Base-by-base conservation (phyloP, 805 yeast genomes). In the Lipomyces japonicus region DNA sequence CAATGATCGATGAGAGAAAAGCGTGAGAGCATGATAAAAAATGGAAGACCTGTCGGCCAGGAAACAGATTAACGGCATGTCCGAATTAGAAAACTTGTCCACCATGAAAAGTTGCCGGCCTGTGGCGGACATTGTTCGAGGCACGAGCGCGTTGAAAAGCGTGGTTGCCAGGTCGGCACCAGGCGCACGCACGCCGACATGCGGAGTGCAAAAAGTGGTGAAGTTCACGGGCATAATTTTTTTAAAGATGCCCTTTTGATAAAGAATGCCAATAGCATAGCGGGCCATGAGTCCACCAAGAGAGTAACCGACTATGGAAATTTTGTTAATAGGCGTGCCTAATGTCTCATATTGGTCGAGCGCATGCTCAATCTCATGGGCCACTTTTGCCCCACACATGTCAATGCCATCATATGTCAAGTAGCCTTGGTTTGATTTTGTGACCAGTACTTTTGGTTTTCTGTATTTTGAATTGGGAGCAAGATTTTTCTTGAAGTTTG, bases 381-480 rank as follows among this genome's bases (percentile, higher is more conserved):
- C 80, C 5, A 86, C 83, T 21, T 95, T 71, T 43, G 80, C 72
- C 1, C 95, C 95, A 62, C 93, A 86, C 24, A 86, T 80, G 58
- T 87, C 95, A 21, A 87, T 80, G 1, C 96, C 96, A 63, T 88
- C 96, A 60, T 86, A 82, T 2, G 95, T 88, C 61, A 78, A 77
- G 63, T 80, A 85, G 4, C 90, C 91, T 48, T 79, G 75, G 61
- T 82, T 85, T 0, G 87, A 74, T 39, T 75, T 71, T 60, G 79
- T 76, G 21, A 79, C 74, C 2, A 75, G 64, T 1, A 69, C 50
- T 9, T 50, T 39, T 30, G 58, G 58, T 42, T 55, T 54, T n/a
- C 50, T 38, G 31, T 50, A 46, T 23, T 46, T 54, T 46, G 42
- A 34, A 28, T 54, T 54, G 19, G 9, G 14, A 7, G 26, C 31